phyloP scores from a whole-genome alignment of 352 stramenopile species.

The Globisporangium nodosum region DNA sequence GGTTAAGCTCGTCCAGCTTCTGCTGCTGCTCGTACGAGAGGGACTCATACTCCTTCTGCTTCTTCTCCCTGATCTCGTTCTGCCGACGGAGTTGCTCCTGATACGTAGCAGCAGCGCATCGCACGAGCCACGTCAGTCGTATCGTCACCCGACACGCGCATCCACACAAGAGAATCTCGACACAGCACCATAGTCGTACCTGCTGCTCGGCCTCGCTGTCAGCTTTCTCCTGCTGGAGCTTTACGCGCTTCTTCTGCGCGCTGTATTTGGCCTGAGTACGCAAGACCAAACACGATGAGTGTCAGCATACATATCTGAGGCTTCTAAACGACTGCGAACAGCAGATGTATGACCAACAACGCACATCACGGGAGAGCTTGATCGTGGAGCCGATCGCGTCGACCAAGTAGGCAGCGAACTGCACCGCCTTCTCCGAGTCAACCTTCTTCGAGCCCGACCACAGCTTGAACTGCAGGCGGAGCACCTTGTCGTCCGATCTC shows the following conservation, averaged over 20 bases:
- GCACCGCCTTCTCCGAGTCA: slow-evolving; percentile 37
- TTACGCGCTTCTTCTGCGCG: slow-evolving; percentile 66
- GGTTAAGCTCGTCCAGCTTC: slow-evolving; percentile 63
- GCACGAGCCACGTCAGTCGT: neutral
- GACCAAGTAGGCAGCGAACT: slow-evolving; percentile 45
- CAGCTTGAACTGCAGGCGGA: slow-evolving; percentile 64
- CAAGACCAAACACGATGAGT: neutral
- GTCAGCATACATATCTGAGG: neutral
- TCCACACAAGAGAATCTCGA: neutral
- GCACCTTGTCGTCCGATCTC: slow-evolving; percentile 47
- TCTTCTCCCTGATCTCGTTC: slow-evolving; percentile 66
- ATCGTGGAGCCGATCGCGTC: slow-evolving; percentile 65
- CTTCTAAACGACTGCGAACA: neutral
- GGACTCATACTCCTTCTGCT: slow-evolving; percentile 69
- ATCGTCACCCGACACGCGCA: neutral
- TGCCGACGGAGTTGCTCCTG: slow-evolving; percentile 46
- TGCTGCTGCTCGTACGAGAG: slow-evolving; percentile 82
- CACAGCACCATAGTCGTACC: slow-evolving; percentile 14
- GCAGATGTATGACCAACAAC: slow-evolving; percentile 1
- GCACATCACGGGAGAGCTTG: slow-evolving; percentile 72
- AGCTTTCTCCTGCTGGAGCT: slow-evolving; percentile 51
- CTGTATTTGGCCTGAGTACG: slow-evolving; percentile 54
- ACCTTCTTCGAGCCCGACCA: slow-evolving; percentile 53
- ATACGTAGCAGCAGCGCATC: neutral
- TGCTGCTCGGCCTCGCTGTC: slow-evolving; percentile 21